Evolutionary conservation across 805 yeast species (phyloP), one percentile per base, ranked within the genome.

Genomic region (Debaryomyces tyrocola): DNA sequence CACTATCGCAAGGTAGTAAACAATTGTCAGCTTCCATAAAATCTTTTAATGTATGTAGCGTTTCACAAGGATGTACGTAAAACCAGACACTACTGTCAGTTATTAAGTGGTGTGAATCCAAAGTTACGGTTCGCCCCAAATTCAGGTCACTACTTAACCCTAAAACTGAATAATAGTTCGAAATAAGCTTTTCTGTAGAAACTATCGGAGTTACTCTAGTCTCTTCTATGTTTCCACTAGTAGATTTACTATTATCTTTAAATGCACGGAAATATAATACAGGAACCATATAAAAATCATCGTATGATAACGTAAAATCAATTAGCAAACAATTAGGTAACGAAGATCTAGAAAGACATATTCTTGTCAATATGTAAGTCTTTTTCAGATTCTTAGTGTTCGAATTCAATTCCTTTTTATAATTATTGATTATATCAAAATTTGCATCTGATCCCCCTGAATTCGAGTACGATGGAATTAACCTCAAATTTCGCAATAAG

Each of bases 21-120:
- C 9, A n/a, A 17, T 20, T 35, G 12, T 20, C 38, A 15, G 33
- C 20, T 20, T 29, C 46, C 11, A 44, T 9, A 33, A 60, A 53
- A 20, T 46, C 51, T 9, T 45, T 43, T 41, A 64, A 47, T 4
- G 47, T 49, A n/a, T 39, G 35, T 17, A 18, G 15, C 2, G 66
- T 53, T 34, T 66, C 69, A 47, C 74, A 68, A 4, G 71, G 69
- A 46, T 68, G 73, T 1, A 66, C 44, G 14, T 44, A 51, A 39
- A 57, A 47, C 66, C 67, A 63, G 12, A 53, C 44, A 7, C 20
- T 18, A 11, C 35, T 18, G 10, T 48, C 51, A 12, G 41, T 41
- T 12, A 49, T 28, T 12, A 55, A 17, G 40, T 53, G 60, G 46
- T 60, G 63, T 4, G 48, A 27, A 12, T 41, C 44, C 4, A 46